These are phyloP conservation scores for Aspergillus nanangensis DNA, from an alignment of 495 filamentous ascomycete species.

Conservation along the genomic window DNA sequence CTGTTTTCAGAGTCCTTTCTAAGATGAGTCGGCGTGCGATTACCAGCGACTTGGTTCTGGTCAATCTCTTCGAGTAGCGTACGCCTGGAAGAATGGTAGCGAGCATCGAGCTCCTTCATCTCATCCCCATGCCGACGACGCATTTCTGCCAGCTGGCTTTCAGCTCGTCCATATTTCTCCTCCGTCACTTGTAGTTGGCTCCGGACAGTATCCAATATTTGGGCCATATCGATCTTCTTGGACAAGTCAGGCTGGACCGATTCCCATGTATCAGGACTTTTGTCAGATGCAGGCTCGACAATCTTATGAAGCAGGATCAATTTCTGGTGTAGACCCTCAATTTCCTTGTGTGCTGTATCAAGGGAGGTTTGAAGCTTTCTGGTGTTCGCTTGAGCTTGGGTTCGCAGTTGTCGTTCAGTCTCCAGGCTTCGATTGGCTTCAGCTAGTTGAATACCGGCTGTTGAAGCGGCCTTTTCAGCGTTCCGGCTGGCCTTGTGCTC, in stretches of 20 bases:
- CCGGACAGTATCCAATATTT: slow-evolving; percentile 83
- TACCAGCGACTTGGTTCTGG: slow-evolving; percentile 72
- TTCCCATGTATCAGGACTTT: slow-evolving; percentile 58
- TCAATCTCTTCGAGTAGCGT: slow-evolving; percentile 82
- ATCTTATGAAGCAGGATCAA: slow-evolving; percentile 78
- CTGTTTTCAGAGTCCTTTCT: slow-evolving; percentile 65
- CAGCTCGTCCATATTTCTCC: slow-evolving; percentile 78
- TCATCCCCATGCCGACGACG: slow-evolving; percentile 68
- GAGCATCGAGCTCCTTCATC: slow-evolving; percentile 66
- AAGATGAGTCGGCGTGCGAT: slow-evolving; percentile 71
- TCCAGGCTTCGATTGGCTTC: slow-evolving; percentile 88
- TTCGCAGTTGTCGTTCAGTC: slow-evolving; percentile 80
- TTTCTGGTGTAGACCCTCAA: slow-evolving; percentile 73
- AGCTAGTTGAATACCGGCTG: slow-evolving; percentile 73
- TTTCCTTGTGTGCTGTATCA: slow-evolving; percentile 71
- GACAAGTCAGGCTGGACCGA: slow-evolving; percentile 53
- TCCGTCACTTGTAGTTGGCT: slow-evolving; percentile 79
- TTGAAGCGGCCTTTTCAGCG: slow-evolving; percentile 88
- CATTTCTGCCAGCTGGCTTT: slow-evolving; percentile 77
- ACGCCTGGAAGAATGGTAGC: slow-evolving; percentile 67
- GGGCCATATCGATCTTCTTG: slow-evolving; percentile 75
- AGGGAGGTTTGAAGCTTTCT: slow-evolving; percentile 74
- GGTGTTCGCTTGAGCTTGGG: slow-evolving; percentile 81
- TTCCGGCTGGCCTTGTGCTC: slow-evolving; percentile 89
- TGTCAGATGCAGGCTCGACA: slow-evolving; percentile 71